Percentiles rank a stretch among this genome's conserved stretches.
phyloP scores from a whole-genome alignment of 345 rosid species.

The Brassica incana region DNA sequence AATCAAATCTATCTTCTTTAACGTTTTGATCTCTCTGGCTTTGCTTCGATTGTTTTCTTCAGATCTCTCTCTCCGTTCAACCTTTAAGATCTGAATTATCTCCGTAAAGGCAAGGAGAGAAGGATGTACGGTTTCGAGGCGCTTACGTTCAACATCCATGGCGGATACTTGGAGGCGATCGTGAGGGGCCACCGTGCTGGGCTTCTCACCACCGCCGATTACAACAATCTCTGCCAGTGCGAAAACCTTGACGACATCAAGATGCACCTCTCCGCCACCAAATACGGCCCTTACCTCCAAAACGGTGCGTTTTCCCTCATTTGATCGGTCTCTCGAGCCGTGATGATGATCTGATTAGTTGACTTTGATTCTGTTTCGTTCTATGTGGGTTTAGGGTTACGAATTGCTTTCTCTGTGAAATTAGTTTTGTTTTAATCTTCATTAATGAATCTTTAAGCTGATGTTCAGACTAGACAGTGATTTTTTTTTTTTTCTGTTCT shows the following conservation, averaged over 20 bases:
- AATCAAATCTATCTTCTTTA: background rate
- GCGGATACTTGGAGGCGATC: conserved; percentile 96
- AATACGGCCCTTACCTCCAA: conserved; percentile 93
- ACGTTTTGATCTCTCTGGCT: conserved; percentile 11
- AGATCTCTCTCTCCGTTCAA: conserved; percentile 8
- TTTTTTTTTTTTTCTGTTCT: background rate
- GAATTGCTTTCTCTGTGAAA: background rate
- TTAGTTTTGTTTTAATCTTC: background rate
- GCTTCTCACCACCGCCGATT: conserved; percentile 90
- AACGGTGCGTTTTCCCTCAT: conserved; percentile 54
- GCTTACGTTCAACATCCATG: conserved; percentile 91
- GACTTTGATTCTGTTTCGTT: background rate
- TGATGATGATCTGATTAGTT: background rate
- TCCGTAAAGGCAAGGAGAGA: conserved; percentile 20
- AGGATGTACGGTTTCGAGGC: conserved; percentile 99
- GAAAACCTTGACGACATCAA: conserved; percentile 96
- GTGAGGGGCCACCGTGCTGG: conserved; percentile 93
- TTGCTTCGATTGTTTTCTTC: conserved; percentile 17
- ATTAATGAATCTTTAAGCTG: background rate
- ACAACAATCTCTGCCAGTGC: conserved; percentile 97
- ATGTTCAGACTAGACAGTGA: background rate
- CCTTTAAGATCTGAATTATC: conserved; percentile 29
- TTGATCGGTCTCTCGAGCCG: conserved; percentile 69
- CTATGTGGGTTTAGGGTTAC: background rate
- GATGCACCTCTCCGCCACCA: conserved; percentile 99